phyloP scores from a whole-genome alignment of 371 early-diverging fungal genomes.

The Dentiscutata heterogama region DNA sequence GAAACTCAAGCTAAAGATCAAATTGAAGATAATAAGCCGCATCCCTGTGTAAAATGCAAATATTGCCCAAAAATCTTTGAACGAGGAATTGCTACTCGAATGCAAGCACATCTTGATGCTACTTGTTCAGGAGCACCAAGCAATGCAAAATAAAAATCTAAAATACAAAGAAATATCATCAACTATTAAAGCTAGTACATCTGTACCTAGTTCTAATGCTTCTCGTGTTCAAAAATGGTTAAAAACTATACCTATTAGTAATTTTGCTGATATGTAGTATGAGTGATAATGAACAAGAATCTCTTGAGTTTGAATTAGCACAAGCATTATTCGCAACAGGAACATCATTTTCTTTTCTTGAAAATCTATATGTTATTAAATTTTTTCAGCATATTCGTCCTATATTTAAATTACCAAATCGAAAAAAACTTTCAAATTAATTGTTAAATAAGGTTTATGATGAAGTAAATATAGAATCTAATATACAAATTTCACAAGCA shows the following conservation, averaged over 20 bases:
- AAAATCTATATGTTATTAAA: not conserved
- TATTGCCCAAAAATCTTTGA: conserved; percentile 23
- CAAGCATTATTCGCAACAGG: not conserved
- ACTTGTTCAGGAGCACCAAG: not conserved
- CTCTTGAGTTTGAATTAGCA: not conserved
- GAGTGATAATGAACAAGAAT: not conserved
- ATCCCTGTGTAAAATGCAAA: not conserved
- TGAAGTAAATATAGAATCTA: not conserved
- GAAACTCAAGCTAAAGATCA: too few species aligned
- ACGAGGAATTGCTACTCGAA: not conserved
- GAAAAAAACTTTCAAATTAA: conserved; percentile 3
- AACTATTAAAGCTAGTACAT: not conserved
- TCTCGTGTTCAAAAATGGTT: not conserved
- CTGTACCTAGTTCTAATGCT: not conserved
- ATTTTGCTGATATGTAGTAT: not conserved
- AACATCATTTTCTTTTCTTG: not conserved
- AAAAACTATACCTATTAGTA: not conserved
- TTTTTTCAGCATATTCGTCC: not conserved
- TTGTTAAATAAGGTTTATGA: conserved; percentile 9
- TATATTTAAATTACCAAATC: not conserved
- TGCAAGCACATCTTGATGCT: conserved; percentile 2
- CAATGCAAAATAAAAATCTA: conserved; percentile 10
- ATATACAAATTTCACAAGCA: conserved; percentile 1
- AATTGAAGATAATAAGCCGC: not conserved
- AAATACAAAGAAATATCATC: not conserved